Evolutionary conservation across 495 filamentous ascomycete species (phyloP).

Genomic region (Sordaria brevicollis): DNA sequence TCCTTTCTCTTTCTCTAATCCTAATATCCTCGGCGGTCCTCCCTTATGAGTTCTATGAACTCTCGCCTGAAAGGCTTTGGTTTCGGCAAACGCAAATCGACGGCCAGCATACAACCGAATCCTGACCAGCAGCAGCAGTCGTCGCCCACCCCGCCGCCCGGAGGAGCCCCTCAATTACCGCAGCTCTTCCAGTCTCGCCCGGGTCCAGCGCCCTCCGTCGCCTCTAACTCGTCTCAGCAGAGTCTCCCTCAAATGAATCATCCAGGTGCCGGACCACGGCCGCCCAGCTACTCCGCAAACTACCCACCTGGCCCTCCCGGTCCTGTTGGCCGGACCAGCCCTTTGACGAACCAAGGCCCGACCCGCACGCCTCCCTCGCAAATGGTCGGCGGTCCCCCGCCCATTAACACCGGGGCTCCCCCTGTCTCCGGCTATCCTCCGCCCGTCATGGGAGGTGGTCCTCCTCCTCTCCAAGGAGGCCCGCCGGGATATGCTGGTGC

Average conservation of each 20-base stretch:
- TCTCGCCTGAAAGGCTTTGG: constrained; percentile 50
- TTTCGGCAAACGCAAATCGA: constrained; percentile 46
- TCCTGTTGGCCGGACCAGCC: constrained; percentile 41
- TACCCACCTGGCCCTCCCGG: constrained; percentile 42
- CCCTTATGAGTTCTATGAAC: constrained; percentile 54
- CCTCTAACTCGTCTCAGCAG: constrained; percentile 36
- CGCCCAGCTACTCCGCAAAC: constrained; percentile 66
- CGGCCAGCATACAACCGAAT: constrained; percentile 30
- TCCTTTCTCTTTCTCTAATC: constrained; percentile 8
- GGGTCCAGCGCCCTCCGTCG: constrained; percentile 31
- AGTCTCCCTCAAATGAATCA: constrained; percentile 47
- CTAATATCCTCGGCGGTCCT: constrained; percentile 10
- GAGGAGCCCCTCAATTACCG: constrained; percentile 33
- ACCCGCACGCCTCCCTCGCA: constrained; percentile 45
- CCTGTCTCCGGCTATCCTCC: constrained; percentile 44
- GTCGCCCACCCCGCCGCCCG: constrained; percentile 22
- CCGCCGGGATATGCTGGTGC: constrained; percentile 32
- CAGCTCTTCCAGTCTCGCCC: constrained; percentile 32
- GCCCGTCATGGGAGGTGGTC: constrained; percentile 40
- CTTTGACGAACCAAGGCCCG: constrained; percentile 35
- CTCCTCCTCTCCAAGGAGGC: constrained; percentile 42
- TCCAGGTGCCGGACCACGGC: constrained; percentile 46
- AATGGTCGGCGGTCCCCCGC: constrained; percentile 59
- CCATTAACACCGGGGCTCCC: constrained; percentile 55
- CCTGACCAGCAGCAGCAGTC: background rate